A percentile compares a stretch with the other conserved stretches of the same genome.
Evolutionary conservation across 192 early-diverging fungal species (phyloP).

Genomic region (Oehlia diaphana): DNA sequence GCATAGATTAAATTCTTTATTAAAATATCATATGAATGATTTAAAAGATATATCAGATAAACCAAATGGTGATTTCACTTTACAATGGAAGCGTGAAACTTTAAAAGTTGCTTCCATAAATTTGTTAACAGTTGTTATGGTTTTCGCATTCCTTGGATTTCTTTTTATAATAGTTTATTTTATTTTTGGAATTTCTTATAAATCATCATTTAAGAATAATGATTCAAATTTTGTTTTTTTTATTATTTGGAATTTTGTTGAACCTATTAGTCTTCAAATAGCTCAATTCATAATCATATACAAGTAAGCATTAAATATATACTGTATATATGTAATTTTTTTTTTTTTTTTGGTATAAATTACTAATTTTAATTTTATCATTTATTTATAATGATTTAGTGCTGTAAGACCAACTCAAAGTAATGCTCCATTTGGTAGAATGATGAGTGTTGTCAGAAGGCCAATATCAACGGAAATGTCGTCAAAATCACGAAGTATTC

Average conservation of each 20-base stretch:
- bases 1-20: background rate
- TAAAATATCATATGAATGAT: constrained; percentile 10
- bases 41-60: background rate
- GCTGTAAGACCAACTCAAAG: background rate
- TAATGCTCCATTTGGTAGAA: background rate
- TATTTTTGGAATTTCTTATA: background rate
- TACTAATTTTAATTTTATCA: background rate
- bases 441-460: background rate
- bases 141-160: background rate
- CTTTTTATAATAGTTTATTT: background rate
- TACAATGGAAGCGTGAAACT: background rate
- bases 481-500: background rate
- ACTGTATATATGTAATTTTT: no score
- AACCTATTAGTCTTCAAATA: constrained; percentile 4
- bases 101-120: constrained; percentile 9
- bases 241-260: constrained; percentile 8
- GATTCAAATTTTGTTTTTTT: background rate
- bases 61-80: background rate
- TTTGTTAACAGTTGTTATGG: background rate
- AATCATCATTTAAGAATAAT: background rate
- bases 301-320: background rate
- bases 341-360: no score
- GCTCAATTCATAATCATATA: constrained; percentile 2
- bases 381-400: background rate
- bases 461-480: background rate